These are phyloP conservation scores for Ustilago curta DNA, from an alignment of 1,284 basidiomycete genomes.

Conservation along the genomic window DNA sequence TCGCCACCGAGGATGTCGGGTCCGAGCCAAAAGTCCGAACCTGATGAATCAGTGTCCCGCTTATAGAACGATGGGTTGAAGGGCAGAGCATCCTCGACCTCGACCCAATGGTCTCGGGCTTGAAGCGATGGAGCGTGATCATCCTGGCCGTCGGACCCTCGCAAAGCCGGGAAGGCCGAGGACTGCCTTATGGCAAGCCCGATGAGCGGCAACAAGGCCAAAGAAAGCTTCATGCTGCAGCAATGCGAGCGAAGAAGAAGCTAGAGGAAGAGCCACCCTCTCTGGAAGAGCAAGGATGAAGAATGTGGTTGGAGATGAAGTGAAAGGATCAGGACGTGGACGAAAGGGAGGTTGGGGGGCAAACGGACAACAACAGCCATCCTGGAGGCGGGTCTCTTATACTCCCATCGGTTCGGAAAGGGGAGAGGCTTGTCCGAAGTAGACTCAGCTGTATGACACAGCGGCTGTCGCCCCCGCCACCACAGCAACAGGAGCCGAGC, in stretches of 20 bases:
- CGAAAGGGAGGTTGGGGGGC: too few relatives aligned
- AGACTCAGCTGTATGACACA: too few relatives aligned
- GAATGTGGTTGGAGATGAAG: not conserved
- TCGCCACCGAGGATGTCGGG: constrained; percentile 8
- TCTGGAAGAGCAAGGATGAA: not conserved
- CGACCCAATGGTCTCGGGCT: too few relatives aligned
- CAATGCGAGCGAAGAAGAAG: not conserved
- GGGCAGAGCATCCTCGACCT: too few relatives aligned
- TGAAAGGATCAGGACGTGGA: too few relatives aligned
- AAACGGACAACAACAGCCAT: too few relatives aligned
- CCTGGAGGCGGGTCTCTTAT: too few relatives aligned
- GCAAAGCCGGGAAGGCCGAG: constrained; percentile 15
- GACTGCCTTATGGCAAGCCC: constrained; percentile 11
- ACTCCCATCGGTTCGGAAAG: too few relatives aligned
- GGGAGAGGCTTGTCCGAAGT: too few relatives aligned
- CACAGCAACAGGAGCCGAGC: too few relatives aligned
- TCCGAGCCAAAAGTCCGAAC: constrained; percentile 9
- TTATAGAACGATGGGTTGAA: too few relatives aligned
- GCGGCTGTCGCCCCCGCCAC: too few relatives aligned
- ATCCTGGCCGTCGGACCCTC: not conserved
- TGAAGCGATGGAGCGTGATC: not conserved
- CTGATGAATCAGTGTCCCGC: constrained; percentile 1
- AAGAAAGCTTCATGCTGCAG: constrained; percentile 23
- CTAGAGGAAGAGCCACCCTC: not conserved
- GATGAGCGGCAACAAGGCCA: constrained; percentile 16